Evolutionary conservation across 1,284 basidiomycete species (phyloP).

Genomic region (Cystobasidiaceae sp.): DNA sequence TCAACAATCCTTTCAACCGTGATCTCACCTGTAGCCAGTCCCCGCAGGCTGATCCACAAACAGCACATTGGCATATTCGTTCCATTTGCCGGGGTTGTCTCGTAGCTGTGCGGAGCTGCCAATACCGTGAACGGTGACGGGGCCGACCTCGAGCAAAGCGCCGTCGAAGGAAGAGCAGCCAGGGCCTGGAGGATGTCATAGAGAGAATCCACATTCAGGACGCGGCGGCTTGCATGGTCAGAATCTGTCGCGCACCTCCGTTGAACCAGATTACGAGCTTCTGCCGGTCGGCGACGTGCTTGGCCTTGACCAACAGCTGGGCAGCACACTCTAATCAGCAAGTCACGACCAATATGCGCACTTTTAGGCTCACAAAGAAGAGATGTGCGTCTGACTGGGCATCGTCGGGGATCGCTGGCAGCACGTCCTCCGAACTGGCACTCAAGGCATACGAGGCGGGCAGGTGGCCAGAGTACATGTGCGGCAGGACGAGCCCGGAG

Average conservation of each 20-base stretch:
- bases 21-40: constrained; percentile 64
- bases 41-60: constrained; percentile 95
- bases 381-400: constrained; percentile 18
- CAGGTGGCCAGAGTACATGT: constrained; percentile 44
- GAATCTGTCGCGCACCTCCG: background rate
- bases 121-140: constrained; percentile 53
- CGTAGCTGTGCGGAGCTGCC: constrained; percentile 68
- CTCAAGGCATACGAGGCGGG: constrained; percentile 33
- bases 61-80: constrained; percentile 93
- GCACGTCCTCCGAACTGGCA: constrained; percentile 9
- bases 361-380: constrained; percentile 28
- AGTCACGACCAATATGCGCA: background rate
- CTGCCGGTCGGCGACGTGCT: constrained; percentile 77
- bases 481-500: background rate
- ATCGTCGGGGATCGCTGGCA: constrained; percentile 20
- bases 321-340: background rate
- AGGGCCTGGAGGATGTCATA: constrained; percentile 58
- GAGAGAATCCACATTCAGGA: background rate
- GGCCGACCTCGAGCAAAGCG: constrained; percentile 97
- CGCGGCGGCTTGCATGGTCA: background rate
- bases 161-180: constrained; percentile 98
- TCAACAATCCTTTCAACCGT: too few species aligned
- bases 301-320: constrained; percentile 81
- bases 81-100: constrained; percentile 77
- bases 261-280: constrained; percentile 47